These are phyloP conservation scores for Hyphopichia fennica DNA, from an alignment of 1,139 yeast genomes.

Conservation along the genomic window DNA sequence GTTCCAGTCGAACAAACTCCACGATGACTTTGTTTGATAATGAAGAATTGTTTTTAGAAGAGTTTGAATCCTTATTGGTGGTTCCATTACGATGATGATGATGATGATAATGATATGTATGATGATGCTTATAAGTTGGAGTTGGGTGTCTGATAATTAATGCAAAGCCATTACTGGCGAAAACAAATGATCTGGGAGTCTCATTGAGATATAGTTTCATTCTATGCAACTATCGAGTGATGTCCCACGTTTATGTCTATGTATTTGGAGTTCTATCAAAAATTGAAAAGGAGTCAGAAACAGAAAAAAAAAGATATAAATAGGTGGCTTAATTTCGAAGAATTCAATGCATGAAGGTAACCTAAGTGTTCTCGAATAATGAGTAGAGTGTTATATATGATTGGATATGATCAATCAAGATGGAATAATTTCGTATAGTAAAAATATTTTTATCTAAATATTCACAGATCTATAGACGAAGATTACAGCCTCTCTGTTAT, in stretches of 20 bases:
- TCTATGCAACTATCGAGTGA: too few relatives aligned
- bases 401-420: too few relatives aligned
- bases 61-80: constrained; percentile 13
- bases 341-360: too few relatives aligned
- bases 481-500: neutral
- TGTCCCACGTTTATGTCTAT: too few relatives aligned
- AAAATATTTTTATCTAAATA: too few relatives aligned
- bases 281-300: too few relatives aligned
- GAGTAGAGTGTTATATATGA: too few relatives aligned
- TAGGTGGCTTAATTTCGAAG: too few relatives aligned
- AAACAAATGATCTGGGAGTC: constrained; percentile 54
- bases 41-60: constrained; percentile 12
- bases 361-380: too few relatives aligned
- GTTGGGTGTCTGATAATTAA: constrained; percentile 50
- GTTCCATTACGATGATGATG: constrained; percentile 22
- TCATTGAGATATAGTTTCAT: constrained; percentile 56
- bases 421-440: too few relatives aligned
- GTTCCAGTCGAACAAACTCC: constrained; percentile 44
- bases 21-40: constrained; percentile 42
- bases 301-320: too few relatives aligned
- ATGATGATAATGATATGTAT: constrained; percentile 32
- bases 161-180: constrained; percentile 49
- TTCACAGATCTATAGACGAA: neutral
- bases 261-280: too few relatives aligned
- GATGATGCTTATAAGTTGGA: constrained; percentile 28